These are phyloP conservation scores for Globisporangium alternatum DNA, from an alignment of 352 stramenopile genomes.

Conservation along the genomic window DNA sequence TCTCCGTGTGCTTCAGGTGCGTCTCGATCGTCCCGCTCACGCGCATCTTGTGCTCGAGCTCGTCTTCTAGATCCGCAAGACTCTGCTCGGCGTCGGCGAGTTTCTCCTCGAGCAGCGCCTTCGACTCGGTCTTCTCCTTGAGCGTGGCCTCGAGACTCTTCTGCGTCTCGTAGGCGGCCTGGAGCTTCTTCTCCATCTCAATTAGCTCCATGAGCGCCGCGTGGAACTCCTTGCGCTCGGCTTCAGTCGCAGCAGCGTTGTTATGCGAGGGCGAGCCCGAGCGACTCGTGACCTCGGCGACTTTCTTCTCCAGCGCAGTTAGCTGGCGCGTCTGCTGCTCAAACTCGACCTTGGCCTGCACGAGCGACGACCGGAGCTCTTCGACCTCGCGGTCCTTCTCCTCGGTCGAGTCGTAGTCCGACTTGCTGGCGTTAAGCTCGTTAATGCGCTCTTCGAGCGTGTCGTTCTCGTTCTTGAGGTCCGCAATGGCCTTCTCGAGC, in stretches of 20 bases:
- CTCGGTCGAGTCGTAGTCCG: conserved; percentile 33
- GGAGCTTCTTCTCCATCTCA: conserved; percentile 64
- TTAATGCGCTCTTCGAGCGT: conserved; percentile 56
- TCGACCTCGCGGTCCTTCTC: conserved; percentile 56
- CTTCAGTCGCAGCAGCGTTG: conserved; percentile 33
- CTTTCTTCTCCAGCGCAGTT: conserved; percentile 51
- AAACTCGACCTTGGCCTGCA: conserved; percentile 55
- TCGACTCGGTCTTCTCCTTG: conserved; percentile 48
- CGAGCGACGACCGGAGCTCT: conserved; percentile 50
- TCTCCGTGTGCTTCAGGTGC: conserved; percentile 37
- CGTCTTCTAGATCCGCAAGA: conserved; percentile 45
- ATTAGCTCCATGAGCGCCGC: conserved; percentile 61
- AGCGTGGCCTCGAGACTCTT: conserved; percentile 47
- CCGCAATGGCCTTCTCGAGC: conserved; percentile 35
- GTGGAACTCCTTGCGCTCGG: conserved; percentile 61
- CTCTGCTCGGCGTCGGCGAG: conserved; percentile 49
- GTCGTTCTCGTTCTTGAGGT: conserved; percentile 57
- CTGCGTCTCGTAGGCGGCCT: conserved; percentile 57
- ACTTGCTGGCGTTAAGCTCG: conserved; percentile 38
- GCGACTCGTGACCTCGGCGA: conserved; percentile 44
- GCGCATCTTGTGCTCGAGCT: conserved; percentile 52
- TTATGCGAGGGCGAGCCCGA: conserved; percentile 21
- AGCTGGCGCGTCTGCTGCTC: conserved; percentile 55
- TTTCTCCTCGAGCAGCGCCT: conserved; percentile 40
- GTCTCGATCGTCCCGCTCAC: conserved; percentile 52